Conservation (phyloP, 2,329 filamentous ascomycete species). For the Knoxdaviesia proteae region DNA sequence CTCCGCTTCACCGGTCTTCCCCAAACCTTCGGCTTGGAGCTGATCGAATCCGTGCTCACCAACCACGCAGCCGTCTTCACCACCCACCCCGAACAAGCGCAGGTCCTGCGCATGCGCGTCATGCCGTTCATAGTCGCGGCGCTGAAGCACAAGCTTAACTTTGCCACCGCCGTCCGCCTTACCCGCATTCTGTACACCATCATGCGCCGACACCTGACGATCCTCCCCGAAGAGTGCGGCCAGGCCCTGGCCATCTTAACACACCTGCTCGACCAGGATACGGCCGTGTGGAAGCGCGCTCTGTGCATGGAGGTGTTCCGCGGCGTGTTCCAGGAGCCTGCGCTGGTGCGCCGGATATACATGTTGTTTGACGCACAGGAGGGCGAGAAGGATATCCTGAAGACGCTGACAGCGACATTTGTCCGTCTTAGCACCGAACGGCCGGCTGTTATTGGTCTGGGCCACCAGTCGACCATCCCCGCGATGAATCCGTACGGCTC, state of each 20-base stretch:
- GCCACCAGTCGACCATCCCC: constrained; percentile 73
- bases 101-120: constrained; percentile 55
- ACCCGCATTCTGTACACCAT: constrained; percentile 68
- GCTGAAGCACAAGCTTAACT: constrained; percentile 57
- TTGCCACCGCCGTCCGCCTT: constrained; percentile 63
- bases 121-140: constrained; percentile 68
- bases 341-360: constrained; percentile 61
- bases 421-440: constrained; percentile 88
- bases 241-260: constrained; percentile 65
- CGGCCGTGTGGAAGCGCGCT: constrained; percentile 65
- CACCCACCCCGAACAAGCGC: constrained; percentile 57
- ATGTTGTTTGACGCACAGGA: constrained; percentile 55
- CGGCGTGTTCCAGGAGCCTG: constrained; percentile 64
- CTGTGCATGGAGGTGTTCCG: constrained; percentile 83
- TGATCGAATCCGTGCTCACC: constrained; percentile 76
- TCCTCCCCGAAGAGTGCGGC: constrained; percentile 60
- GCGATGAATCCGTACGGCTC: constrained; percentile 33
- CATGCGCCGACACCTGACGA: constrained; percentile 54
- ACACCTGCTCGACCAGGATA: constrained; percentile 73
- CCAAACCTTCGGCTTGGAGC: constrained; percentile 68
- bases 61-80: constrained; percentile 70
- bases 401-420: constrained; percentile 67
- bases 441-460: constrained; percentile 68
- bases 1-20: constrained; percentile 60
- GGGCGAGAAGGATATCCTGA: constrained; percentile 54